These are phyloP conservation scores for Nakazawaea sp. DNA, from an alignment of 805 yeast genomes.

Conservation along the genomic window DNA sequence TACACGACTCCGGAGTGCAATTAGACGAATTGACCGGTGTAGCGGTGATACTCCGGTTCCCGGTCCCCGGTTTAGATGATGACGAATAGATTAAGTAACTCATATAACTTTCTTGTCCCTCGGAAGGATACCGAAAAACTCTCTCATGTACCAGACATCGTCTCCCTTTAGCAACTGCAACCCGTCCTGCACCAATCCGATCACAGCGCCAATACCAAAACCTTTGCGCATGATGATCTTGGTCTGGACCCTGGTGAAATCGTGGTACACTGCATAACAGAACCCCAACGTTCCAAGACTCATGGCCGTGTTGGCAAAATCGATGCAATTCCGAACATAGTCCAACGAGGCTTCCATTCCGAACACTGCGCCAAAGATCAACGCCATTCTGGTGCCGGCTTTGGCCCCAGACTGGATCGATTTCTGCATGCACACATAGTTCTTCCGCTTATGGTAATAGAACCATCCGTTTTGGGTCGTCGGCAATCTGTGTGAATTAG, in stretches of 20 bases:
- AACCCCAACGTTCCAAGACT: conserved; percentile 49
- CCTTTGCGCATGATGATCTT: conserved; percentile 42
- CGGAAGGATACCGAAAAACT: conserved; percentile 18
- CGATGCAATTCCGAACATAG: conserved; percentile 41
- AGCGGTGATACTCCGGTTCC: conserved; percentile 80
- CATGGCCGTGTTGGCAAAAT: conserved; percentile 54
- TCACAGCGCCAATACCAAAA: conserved; percentile 45
- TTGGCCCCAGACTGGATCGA: conserved; percentile 45
- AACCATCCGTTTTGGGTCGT: conserved; percentile 79
- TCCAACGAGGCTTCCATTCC: conserved; percentile 61
- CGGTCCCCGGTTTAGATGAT: conserved; percentile 72
- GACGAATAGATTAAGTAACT: conserved; percentile 34
- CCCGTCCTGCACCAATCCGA: conserved; percentile 65
- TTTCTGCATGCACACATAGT: conserved; percentile 58
- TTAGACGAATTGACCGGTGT: conserved; percentile 84
- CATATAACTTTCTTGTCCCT: not conserved
- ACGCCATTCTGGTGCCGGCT: conserved; percentile 33
- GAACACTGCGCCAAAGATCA: conserved; percentile 43
- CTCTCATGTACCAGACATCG: conserved; percentile 54
- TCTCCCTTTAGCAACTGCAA: conserved; percentile 54
- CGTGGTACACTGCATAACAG: conserved; percentile 37
- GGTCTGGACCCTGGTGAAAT: conserved; percentile 37
- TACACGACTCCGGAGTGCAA: conserved; percentile 89
- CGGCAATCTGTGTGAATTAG: conserved; percentile 80
- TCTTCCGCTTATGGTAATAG: conserved; percentile 77